Percentiles rank a stretch among this genome's conserved stretches.
Evolutionary conservation across 306 rosid genomes (phyloP).

Genomic region (Rubus idaeus): DNA sequence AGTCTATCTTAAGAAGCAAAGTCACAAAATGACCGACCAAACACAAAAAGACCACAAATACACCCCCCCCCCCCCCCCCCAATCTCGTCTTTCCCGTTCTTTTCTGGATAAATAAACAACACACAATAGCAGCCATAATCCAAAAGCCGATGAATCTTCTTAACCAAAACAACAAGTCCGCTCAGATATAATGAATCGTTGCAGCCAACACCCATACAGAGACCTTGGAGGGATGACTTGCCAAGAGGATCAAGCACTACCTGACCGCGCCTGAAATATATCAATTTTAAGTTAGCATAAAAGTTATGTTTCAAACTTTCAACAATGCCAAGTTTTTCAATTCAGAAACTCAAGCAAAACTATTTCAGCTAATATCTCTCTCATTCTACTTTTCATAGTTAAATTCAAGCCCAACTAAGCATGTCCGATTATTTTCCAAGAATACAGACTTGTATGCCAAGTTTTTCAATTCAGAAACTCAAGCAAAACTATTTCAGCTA

Average conservation of each 20-base stretch:
- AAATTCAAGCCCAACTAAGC: neutral
- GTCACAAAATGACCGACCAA: neutral
- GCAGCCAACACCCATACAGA: conserved; percentile 1
- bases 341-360: neutral
- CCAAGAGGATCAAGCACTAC: conserved; percentile 42
- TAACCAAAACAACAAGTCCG: neutral
- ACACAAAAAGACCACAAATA: neutral
- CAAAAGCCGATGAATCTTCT: neutral
- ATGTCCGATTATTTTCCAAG: neutral
- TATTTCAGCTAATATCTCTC: neutral
- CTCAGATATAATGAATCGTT: neutral
- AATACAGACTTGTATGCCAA: neutral
- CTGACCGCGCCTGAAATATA: conserved; percentile 60
- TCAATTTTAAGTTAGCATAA: conserved; percentile 5
- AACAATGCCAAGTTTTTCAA: neutral
- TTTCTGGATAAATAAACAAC: neutral
- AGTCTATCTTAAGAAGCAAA: neutral
- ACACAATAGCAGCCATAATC: neutral
- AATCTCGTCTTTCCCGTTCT: neutral
- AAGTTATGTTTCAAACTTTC: too few relatives aligned
- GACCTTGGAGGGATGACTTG: conserved; percentile 1
- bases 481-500: too few relatives aligned
- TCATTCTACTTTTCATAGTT: neutral
- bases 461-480: too few relatives aligned
- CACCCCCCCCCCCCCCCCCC: too few relatives aligned